phyloP scores from a whole-genome alignment of 2,329 filamentous ascomycete species.

The Aspergillus sp. region DNA sequence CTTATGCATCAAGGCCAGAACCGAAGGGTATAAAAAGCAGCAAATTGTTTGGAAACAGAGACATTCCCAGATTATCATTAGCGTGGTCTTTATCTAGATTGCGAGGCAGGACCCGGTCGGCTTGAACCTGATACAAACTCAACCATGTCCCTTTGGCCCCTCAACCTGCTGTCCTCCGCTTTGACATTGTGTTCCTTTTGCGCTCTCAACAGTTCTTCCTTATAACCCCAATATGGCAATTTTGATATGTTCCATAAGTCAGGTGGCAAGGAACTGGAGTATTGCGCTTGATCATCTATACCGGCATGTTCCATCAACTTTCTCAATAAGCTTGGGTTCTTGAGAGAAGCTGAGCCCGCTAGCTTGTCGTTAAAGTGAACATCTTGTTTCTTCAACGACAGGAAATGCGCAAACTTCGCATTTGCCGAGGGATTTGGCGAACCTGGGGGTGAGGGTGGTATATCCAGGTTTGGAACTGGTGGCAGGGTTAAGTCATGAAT shows the following conservation, averaged over 20 bases:
- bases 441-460: conserved; percentile 48
- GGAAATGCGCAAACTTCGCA: conserved; percentile 60
- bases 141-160: conserved; percentile 37
- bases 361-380: conserved; percentile 65
- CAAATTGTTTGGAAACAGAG: background rate
- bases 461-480: conserved; percentile 45
- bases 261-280: conserved; percentile 49
- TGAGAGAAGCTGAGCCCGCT: conserved; percentile 55
- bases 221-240: conserved; percentile 47
- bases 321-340: conserved; percentile 58
- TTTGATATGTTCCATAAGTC: conserved; percentile 41
- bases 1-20: background rate
- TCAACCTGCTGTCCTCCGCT: conserved; percentile 34
- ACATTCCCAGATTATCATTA: background rate
- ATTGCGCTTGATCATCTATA: conserved; percentile 54
- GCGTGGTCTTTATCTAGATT: conserved; percentile 1
- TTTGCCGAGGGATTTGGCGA: conserved; percentile 47
- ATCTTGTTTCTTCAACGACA: conserved; percentile 61
- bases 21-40: background rate
- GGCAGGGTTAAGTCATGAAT: conserved; percentile 59
- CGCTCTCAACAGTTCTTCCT: conserved; percentile 45
- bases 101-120: conserved; percentile 3
- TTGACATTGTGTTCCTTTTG: conserved; percentile 40
- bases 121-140: conserved; percentile 37
- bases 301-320: conserved; percentile 61